Evolutionary conservation across 352 stramenopile species (phyloP), one percentile per base, ranked within the genome.

Genomic region (Bremia lactucae): DNA sequence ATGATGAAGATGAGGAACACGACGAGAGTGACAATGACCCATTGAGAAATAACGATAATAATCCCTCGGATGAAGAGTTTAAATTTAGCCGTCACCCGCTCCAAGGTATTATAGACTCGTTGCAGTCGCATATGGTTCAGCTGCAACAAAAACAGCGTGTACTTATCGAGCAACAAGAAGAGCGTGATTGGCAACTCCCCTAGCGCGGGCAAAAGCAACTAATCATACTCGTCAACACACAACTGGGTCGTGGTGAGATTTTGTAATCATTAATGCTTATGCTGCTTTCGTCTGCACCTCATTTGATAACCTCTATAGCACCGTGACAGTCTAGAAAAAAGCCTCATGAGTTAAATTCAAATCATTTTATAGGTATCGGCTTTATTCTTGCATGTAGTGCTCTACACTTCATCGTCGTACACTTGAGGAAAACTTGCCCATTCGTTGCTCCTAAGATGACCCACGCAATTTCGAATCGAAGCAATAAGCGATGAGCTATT

Each of bases 401-500:
- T 24, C 54, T 72, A 89, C 6, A 87, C 68, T 60, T 89, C 77
- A 42, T 89, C 77, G 23, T 89, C 77, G 49, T 89, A 89, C n/a
- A 89, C 77, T 50, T 78, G 81, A 16, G 72, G 65, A 38, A 68
- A 68, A 41, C 44, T 62, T 26, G 62, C 57, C 72, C 73, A 87
- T 24, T 74, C 62, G 38, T 87, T 86, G 20, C 66, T 86, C 20
- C 47, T 67, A 29, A 88, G 42, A 28, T 65, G 52, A 14, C 51
- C 45, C n/a, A 85, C 67, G 9, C 48, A 51, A 6, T 25, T 31
- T 25, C 51, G 52, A 8, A 88, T 52, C 0, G 36, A 35, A 4
- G 52, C 31, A 2, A 85, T 42, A 23, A 62, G 42, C 1, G 31
- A 40, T 1, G 45, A 55, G 29, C 50, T 66, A 7, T 62, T 43